Evolutionary conservation across 768 basidiomycete genomes (phyloP), one percentile per base, ranked within the genome.

Genomic region (Asterophora parasitica): DNA sequence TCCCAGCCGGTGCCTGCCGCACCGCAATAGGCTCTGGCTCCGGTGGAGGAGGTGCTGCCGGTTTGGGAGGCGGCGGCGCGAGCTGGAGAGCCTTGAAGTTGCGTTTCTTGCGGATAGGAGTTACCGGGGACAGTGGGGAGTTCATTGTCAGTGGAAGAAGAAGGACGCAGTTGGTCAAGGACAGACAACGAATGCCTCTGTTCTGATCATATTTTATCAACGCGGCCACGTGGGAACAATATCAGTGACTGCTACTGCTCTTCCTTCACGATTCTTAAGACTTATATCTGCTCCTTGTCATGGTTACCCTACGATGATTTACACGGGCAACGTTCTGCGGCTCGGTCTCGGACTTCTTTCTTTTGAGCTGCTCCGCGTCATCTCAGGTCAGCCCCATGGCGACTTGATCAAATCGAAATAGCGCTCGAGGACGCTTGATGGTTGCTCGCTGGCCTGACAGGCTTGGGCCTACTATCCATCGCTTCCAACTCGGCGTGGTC

Each of bases 71-170:
- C 37, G 75, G 52, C 48, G 85, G 81, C 56, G 79, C 75, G 62
- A 93, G 82, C 69, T 85, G 81, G 7, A 93, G 78, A 32, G 78
- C 82, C 68, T 91, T 92, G 78, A 91, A 92, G 64, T 93, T 93
- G 53, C 91, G 83, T 66, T 93, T 93, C 77, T 91, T 90, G 67
- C 90, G 85, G 52, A 90, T 79, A 45, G 85, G 82, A 13, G 59
- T 56, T 11, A 53, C 12, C 13, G 58, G 48, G 13, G 58, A 54
- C 23, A 54, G n/a, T 37, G 42, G 19, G 27, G 55, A 42, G 19
- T 52, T 43, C 46, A 52, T 50, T 23, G 50, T 34, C 40, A 30
- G 27, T 48, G 30, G 50, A 44, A 44, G 50, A 48, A 35, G 40
- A 35, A 43, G 47, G 44, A 44, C 31, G 31, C 48, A 47, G 46